Conservation (phyloP, 768 basidiomycete genomes). For the Tephrocybe sp. region DNA sequence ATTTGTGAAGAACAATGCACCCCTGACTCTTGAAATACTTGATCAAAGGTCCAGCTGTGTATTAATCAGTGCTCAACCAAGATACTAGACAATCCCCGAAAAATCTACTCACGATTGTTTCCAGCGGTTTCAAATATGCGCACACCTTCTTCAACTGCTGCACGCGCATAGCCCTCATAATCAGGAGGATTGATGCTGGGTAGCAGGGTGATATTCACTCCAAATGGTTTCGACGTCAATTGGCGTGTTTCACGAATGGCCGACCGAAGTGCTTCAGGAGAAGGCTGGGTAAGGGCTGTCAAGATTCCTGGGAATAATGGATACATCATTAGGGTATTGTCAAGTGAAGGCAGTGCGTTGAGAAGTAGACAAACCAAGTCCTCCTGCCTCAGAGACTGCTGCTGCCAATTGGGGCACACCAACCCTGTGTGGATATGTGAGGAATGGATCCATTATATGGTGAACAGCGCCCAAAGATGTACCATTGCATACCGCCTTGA, state of each 20-base stretch:
- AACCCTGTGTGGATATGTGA: slow-evolving; percentile 58
- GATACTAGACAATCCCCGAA: background rate
- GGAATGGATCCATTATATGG: background rate
- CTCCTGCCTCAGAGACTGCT: slow-evolving; percentile 81
- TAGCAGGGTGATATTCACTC: slow-evolving; percentile 83
- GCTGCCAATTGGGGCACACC: slow-evolving; percentile 72
- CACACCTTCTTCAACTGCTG: slow-evolving; percentile 85
- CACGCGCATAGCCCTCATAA: slow-evolving; percentile 80
- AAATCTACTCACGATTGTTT: slow-evolving; percentile 65
- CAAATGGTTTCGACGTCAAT: slow-evolving; percentile 73
- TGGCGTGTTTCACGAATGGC: slow-evolving; percentile 78
- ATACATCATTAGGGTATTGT: background rate
- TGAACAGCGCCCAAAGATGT: slow-evolving; percentile 11
- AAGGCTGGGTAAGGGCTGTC: slow-evolving; percentile 87
- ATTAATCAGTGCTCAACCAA: background rate
- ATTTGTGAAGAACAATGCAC: slow-evolving; percentile 87
- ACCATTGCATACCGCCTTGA: slow-evolving; percentile 94
- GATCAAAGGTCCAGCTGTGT: slow-evolving; percentile 70
- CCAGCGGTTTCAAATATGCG: slow-evolving; percentile 91
- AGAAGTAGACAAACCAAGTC: slow-evolving; percentile 51
- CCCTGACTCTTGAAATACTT: slow-evolving; percentile 76
- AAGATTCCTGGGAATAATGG: slow-evolving; percentile 58
- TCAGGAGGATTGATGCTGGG: slow-evolving; percentile 90
- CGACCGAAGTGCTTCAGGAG: slow-evolving; percentile 71
- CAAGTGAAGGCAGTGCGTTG: background rate